Evolutionary conservation across 23 red algal genomes (phyloP).

Genomic region (Gracilaria domingensis): DNA sequence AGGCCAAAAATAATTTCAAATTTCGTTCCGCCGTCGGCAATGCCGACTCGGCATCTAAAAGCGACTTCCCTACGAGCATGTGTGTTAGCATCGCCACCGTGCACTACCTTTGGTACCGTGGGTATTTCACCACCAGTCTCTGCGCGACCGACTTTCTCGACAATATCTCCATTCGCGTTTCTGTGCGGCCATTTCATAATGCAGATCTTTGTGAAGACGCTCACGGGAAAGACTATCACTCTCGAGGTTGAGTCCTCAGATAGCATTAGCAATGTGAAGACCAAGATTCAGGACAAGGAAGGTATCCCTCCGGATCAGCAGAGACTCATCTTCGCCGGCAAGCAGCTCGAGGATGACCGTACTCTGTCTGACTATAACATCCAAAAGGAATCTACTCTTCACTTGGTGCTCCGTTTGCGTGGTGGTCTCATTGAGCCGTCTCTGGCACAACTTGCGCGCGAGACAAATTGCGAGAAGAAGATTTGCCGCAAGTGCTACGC

Average conservation of each 20-base stretch:
- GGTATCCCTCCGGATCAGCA: constrained; percentile 99
- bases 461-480: constrained; percentile 94
- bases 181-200: constrained; percentile 8
- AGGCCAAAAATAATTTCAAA: too few relatives aligned
- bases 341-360: constrained; percentile 99
- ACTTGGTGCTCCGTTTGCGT: constrained; percentile 95
- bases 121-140: too few relatives aligned
- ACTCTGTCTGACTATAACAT: constrained; percentile 99
- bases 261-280: constrained; percentile 97
- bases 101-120: too few relatives aligned
- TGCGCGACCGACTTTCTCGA: too few relatives aligned
- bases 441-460: constrained; percentile 88
- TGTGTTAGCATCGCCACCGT: too few relatives aligned
- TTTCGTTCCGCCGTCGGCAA: too few relatives aligned
- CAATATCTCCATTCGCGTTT: too few relatives aligned
- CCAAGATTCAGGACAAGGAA: constrained; percentile 99
- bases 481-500: constrained; percentile 99
- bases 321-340: constrained; percentile 98
- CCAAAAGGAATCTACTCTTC: constrained; percentile 99
- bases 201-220: constrained; percentile 99
- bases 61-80: too few relatives aligned
- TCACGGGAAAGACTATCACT: constrained; percentile 98
- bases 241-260: constrained; percentile 99
- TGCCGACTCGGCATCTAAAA: too few relatives aligned
- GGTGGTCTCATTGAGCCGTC: constrained; percentile 98